Evolutionary conservation across 306 rosid genomes (phyloP).

Genomic region (Echinosophora koreensis): DNA sequence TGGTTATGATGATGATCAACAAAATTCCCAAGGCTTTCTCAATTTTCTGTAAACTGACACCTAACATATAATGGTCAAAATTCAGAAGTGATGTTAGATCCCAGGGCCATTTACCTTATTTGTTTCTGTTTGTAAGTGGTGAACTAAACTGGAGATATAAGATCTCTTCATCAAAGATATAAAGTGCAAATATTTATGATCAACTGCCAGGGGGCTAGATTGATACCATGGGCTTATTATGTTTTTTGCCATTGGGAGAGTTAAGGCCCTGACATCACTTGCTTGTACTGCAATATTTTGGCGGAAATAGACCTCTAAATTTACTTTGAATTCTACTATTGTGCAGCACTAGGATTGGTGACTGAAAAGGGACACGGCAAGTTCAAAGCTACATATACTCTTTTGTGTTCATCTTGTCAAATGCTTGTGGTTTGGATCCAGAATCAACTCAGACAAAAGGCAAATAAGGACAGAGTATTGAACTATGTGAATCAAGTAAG

Average conservation of each 20-base stretch:
- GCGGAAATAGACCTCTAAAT: conserved; percentile 27
- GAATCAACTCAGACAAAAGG: conserved; percentile 73
- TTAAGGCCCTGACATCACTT: conserved; percentile 22
- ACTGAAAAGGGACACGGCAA: conserved; percentile 55
- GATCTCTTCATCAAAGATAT: no score
- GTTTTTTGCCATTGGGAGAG: conserved; percentile 4
- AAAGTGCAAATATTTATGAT: no score
- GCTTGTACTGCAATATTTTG: not conserved
- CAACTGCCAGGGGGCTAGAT: no score
- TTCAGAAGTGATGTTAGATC: not conserved
- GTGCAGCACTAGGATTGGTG: conserved; percentile 69
- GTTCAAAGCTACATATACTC: conserved; percentile 52
- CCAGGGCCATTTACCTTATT: not conserved
- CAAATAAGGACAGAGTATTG: conserved; percentile 70
- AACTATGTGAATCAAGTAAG: conserved; percentile 72
- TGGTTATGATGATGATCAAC: not conserved
- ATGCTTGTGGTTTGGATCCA: conserved; percentile 81
- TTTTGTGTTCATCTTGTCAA: conserved; percentile 77
- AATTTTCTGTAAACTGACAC: not conserved
- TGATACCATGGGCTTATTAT: no score
- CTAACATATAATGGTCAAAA: not conserved
- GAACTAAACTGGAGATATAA: no score
- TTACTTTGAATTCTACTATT: conserved; percentile 23
- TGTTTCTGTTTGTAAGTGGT: not conserved
- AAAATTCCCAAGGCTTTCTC: not conserved